phyloP scores from a whole-genome alignment of 306 rosid genomes.

The Ziziphus jujuba region DNA sequence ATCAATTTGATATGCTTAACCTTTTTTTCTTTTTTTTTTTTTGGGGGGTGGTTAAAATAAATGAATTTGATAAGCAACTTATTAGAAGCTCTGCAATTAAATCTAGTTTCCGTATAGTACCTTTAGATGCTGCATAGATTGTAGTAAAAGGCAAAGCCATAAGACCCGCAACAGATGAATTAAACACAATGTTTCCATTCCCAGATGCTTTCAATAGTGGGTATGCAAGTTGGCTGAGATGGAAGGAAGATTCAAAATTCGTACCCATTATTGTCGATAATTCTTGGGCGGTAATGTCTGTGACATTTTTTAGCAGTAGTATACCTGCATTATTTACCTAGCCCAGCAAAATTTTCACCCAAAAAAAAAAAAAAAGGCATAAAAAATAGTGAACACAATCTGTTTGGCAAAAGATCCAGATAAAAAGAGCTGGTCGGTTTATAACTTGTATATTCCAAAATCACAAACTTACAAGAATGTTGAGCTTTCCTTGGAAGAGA shows the following conservation, averaged over 20 bases:
- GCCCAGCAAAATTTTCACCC: background rate
- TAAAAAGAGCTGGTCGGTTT: too few species aligned
- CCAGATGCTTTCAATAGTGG: constrained; percentile 45
- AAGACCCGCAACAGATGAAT: constrained; percentile 38
- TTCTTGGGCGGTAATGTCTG: constrained; percentile 20
- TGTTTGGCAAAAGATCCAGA: background rate
- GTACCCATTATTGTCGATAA: constrained; percentile 25
- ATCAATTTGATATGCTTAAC: too few species aligned
- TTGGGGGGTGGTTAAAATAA: too few species aligned
- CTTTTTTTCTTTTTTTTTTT: too few species aligned
- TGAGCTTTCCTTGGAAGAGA: constrained; percentile 39
- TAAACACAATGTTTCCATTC: constrained; percentile 40
- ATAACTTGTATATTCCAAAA: background rate
- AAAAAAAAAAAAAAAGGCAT: too few species aligned
- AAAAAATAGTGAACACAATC: too few species aligned
- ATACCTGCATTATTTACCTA: constrained; percentile 38
- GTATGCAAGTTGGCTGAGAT: constrained; percentile 40
- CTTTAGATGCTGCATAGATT: constrained; percentile 52
- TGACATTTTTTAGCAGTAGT: background rate
- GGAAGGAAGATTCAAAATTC: constrained; percentile 40
- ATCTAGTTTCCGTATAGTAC: too few species aligned
- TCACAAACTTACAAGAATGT: constrained; percentile 30
- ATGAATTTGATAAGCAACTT: too few species aligned
- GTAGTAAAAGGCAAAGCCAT: constrained; percentile 25
- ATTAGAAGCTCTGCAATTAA: too few species aligned